Evolutionary conservation across 129 eudicot genomes (phyloP).

Genomic region (Erigeron canadensis): DNA sequence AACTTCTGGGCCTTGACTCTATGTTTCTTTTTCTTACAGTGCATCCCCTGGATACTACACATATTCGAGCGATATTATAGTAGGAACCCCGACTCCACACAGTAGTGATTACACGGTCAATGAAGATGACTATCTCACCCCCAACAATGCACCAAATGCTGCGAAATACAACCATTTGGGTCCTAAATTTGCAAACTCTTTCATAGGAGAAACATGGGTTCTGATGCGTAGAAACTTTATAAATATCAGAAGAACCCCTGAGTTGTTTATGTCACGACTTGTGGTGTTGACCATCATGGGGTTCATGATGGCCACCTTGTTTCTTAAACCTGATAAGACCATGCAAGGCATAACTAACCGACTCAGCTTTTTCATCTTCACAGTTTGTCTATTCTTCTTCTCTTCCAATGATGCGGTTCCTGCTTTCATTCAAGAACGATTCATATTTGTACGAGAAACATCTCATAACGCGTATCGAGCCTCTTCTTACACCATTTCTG

Average conservation of each 20-base stretch:
- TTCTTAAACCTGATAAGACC: slow-evolving; percentile 37
- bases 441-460: slow-evolving; percentile 75
- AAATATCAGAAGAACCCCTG: slow-evolving; percentile 74
- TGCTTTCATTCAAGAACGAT: slow-evolving; percentile 80
- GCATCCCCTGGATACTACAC: slow-evolving; percentile 64
- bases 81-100: slow-evolving; percentile 68
- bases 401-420: slow-evolving; percentile 87
- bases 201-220: slow-evolving; percentile 64
- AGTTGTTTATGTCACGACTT: slow-evolving; percentile 73
- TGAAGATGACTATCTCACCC: slow-evolving; percentile 72
- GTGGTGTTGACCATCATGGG: slow-evolving; percentile 73
- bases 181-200: slow-evolving; percentile 63
- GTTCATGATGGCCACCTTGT: slow-evolving; percentile 87
- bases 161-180: slow-evolving; percentile 41
- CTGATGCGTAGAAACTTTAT: slow-evolving; percentile 70
- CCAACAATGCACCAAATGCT: slow-evolving; percentile 38
- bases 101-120: slow-evolving; percentile 80
- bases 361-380: slow-evolving; percentile 83
- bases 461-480: slow-evolving; percentile 83
- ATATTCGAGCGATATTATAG: slow-evolving; percentile 53
- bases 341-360: slow-evolving; percentile 70
- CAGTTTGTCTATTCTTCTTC: slow-evolving; percentile 74
- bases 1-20: background rate
- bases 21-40: slow-evolving; percentile 32
- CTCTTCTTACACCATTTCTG: slow-evolving; percentile 73